Conservation (phyloP, 306 rosid genomes). For the Sindora glabra region DNA sequence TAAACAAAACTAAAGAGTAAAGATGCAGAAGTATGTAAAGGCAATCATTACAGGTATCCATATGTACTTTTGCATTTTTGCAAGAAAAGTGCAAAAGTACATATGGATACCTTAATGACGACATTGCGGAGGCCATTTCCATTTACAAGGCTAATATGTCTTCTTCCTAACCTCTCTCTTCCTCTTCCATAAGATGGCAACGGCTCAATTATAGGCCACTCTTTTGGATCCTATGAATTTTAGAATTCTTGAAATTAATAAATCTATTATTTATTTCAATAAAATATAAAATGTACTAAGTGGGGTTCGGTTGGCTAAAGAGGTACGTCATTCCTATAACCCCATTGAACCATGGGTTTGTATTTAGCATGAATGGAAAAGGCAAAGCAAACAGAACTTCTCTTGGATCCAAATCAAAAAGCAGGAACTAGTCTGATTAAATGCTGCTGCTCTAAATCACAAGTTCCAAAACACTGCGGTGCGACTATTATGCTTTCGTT, state of each 20-base stretch:
- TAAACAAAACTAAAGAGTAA: background rate
- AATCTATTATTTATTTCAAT: background rate
- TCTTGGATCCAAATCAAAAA: too few species aligned
- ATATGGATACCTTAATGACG: conserved; percentile 60
- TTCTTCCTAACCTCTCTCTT: conserved; percentile 87
- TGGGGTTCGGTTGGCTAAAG: background rate
- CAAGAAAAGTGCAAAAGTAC: background rate
- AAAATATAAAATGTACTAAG: background rate
- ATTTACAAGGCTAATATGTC: conserved; percentile 93
- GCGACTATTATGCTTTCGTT: background rate
- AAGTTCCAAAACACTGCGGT: background rate
- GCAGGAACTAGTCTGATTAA: too few species aligned
- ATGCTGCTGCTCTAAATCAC: background rate
- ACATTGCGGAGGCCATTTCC: conserved; percentile 78
- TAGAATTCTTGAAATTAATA: background rate
- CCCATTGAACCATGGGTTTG: background rate
- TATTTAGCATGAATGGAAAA: background rate
- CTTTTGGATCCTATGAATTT: conserved; percentile 55
- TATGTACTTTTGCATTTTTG: too few species aligned
- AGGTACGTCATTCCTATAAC: background rate
- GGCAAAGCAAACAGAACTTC: background rate
- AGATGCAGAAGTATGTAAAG: background rate
- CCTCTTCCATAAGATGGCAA: conserved; percentile 96
- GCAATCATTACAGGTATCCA: too few species aligned
- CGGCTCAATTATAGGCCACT: conserved; percentile 88